Evolutionary conservation across 805 yeast species (phyloP), one percentile per base, ranked within the genome.

Genomic region (Suhomyces kilbournensis): DNA sequence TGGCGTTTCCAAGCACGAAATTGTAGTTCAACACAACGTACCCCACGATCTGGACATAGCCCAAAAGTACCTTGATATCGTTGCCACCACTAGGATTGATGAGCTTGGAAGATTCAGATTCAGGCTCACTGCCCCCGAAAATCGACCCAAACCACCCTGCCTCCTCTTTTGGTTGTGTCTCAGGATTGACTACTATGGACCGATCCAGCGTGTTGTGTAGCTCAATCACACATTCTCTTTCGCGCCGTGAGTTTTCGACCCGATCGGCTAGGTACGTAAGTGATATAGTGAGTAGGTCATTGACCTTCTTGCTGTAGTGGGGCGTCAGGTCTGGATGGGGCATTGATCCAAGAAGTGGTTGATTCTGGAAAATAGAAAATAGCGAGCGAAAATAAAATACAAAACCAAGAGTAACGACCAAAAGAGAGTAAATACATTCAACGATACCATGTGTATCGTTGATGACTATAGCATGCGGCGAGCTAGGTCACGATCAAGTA

Each of bases 11-110:
- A 14, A 56, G 47, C 42, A 61, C 70, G 46, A 71, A 64, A 46
- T 66, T 65, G 53, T 72, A 72, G 56, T 75, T 75, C 28, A 71
- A 64, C 7, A 72, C 69, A 12, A 70, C 68, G 40, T 67, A 72
- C 4, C 79, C 79, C 44, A 71, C 55, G 48, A 75, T 54, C 56
- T 75, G 79, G 20, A 74, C 53, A 54, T 74, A 67, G 0, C 77
- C 78, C 30, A 74, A 57, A 45, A 68, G 63, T 3, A 73, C 56
- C 6, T 54, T 57, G 46, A 50, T 53, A 9, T 57, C 56, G 12
- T 22, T 44, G 12, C 20, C 30, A 30, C n/a, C 15, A 25, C 12
- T 3, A 6, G 30, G 2, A 14, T 42, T 42, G 30, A 42, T n/a
- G n/a, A 42, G 44, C 32, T 12, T 14, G 6, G 49, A 14, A 23